phyloP scores from a whole-genome alignment of 2,329 filamentous ascomycete species.

The Aureobasidium leucospermi region DNA sequence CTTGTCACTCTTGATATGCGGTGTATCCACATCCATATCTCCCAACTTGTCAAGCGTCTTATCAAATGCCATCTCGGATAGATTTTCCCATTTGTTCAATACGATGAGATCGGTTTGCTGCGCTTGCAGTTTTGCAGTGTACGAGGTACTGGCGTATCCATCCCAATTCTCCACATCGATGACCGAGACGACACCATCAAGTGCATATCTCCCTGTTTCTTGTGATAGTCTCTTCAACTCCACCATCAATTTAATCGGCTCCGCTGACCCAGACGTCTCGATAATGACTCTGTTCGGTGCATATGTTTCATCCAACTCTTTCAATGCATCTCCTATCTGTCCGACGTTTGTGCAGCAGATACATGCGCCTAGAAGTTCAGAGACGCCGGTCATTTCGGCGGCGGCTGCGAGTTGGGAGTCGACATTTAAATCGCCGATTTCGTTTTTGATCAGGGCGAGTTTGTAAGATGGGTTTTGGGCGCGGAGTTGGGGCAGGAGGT shows the following conservation, averaged over 20 bases:
- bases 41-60: conserved; percentile 70
- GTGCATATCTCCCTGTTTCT: conserved; percentile 61
- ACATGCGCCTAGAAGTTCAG: conserved; percentile 90
- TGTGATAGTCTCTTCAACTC: conserved; percentile 74
- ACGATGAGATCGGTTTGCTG: conserved; percentile 84
- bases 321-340: conserved; percentile 72
- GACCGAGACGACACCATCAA: conserved; percentile 84
- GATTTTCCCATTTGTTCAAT: conserved; percentile 86
- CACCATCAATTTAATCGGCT: conserved; percentile 79
- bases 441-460: conserved; percentile 93
- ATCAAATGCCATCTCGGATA: conserved; percentile 67
- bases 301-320: conserved; percentile 57
- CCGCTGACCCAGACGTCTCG: conserved; percentile 81
- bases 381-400: conserved; percentile 77
- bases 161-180: conserved; percentile 94
- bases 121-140: conserved; percentile 82
- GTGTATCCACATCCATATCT: conserved; percentile 69
- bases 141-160: conserved; percentile 85
- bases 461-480: conserved; percentile 82
- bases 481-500: conserved; percentile 83
- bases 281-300: conserved; percentile 80
- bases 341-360: conserved; percentile 99
- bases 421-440: conserved; percentile 90
- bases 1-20: conserved; percentile 73
- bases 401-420: conserved; percentile 86